Evolutionary conservation across 169 alveolate species (phyloP).

Genomic region (Toxoplasma gondii): DNA sequence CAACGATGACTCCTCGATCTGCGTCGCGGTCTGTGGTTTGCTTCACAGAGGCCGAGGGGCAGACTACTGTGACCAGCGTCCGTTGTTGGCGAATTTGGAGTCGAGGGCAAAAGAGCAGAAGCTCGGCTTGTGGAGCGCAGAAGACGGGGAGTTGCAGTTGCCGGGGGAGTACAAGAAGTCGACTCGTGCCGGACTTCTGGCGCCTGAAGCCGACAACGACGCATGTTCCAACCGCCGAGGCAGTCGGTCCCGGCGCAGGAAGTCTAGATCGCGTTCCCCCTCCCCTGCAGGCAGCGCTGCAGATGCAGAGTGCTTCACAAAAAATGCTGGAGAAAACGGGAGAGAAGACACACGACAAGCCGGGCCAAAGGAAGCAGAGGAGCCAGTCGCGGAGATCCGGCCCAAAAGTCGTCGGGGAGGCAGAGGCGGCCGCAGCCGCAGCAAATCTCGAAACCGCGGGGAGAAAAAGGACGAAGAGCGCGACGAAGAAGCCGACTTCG

Average conservation of each 20-base stretch:
- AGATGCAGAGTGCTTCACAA: not conserved
- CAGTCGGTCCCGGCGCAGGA: not conserved
- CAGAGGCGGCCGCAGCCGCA: not conserved
- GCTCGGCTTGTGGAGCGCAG: slow-evolving; percentile 28
- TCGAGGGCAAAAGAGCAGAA: slow-evolving; percentile 8
- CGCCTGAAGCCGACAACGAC: too few relatives aligned
- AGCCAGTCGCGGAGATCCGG: too few relatives aligned
- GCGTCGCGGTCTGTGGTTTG: not conserved
- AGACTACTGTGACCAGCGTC: slow-evolving; percentile 30
- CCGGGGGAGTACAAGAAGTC: slow-evolving; percentile 32
- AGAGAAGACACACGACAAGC: too few relatives aligned
- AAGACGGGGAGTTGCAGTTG: not conserved
- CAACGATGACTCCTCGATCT: too few relatives aligned
- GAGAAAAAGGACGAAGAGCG: not conserved
- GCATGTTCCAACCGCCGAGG: not conserved
- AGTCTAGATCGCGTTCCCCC: not conserved
- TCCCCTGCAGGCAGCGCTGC: not conserved
- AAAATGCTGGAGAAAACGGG: not conserved
- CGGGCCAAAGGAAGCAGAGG: too few relatives aligned
- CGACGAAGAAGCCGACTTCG: not conserved
- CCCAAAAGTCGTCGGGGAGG: not conserved
- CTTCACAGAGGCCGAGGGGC: slow-evolving; percentile 48
- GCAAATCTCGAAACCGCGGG: not conserved
- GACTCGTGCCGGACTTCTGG: not conserved
- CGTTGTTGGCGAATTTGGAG: not conserved